These are phyloP conservation scores for Sugiyamaella boreocaroliniensis DNA, from an alignment of 805 yeast species.

Conservation along the genomic window DNA sequence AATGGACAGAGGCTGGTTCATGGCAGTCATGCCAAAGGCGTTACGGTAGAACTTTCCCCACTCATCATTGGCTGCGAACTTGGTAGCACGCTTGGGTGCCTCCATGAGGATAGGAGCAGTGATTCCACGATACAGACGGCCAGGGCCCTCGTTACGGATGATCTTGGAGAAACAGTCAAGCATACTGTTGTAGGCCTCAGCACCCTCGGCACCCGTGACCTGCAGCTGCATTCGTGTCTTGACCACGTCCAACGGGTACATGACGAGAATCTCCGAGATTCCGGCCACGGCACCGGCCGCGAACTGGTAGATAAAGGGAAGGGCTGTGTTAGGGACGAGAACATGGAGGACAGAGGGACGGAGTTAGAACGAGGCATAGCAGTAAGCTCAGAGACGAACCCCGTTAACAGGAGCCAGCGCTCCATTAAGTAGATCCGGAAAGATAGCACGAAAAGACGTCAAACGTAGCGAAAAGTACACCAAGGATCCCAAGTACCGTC, in stretches of 20 bases:
- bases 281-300: conserved; percentile 94
- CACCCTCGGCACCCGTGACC: conserved; percentile 39
- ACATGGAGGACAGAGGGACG: not conserved
- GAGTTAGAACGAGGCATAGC: no score
- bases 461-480: no score
- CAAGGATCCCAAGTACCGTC: no score
- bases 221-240: conserved; percentile 93
- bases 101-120: conserved; percentile 97
- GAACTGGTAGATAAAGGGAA: conserved; percentile 91
- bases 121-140: conserved; percentile 86
- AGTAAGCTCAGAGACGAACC: no score
- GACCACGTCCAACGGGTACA: conserved; percentile 96
- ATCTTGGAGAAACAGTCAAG: conserved; percentile 79
- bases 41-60: conserved; percentile 81
- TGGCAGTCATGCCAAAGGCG: conserved; percentile 56
- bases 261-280: conserved; percentile 81
- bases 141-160: conserved; percentile 75
- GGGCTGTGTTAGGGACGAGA: conserved; percentile 28
- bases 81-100: conserved; percentile 98
- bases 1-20: conserved; percentile 78
- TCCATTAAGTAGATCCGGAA: no score
- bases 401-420: no score
- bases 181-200: conserved; percentile 73
- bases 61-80: conserved; percentile 96
- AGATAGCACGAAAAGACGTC: no score